phyloP scores from a whole-genome alignment of 192 early-diverging fungal species.

The Helicostylum pulchrum region DNA sequence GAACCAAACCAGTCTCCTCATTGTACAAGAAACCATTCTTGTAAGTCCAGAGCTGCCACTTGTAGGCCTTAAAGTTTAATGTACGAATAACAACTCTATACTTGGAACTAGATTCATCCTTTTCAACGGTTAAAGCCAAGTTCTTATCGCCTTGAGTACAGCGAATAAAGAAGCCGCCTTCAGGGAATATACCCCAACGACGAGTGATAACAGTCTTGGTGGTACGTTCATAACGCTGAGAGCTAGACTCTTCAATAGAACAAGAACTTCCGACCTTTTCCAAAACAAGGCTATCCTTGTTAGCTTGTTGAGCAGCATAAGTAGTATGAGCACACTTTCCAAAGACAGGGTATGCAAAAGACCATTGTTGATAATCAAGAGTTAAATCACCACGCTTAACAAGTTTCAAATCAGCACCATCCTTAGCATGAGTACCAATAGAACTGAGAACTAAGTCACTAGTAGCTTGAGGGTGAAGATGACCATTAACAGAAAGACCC shows the following conservation, averaged over 20 bases:
- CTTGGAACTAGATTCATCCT: slow-evolving; percentile 6
- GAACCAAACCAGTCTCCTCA: slow-evolving; percentile 17
- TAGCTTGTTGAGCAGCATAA: slow-evolving; percentile 8
- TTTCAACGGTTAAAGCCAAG: slow-evolving; percentile 25
- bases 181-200: slow-evolving; percentile 33
- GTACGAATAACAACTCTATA: slow-evolving; percentile 11
- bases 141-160: slow-evolving; percentile 12
- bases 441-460: slow-evolving; percentile 20
- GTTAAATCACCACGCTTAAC: slow-evolving; percentile 12
- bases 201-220: slow-evolving; percentile 22
- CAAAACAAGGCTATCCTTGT: background rate
- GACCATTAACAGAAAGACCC: slow-evolving; percentile 31
- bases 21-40: slow-evolving; percentile 26
- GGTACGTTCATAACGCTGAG: slow-evolving; percentile 22
- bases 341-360: slow-evolving; percentile 28
- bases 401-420: slow-evolving; percentile 21
- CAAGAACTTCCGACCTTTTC: background rate
- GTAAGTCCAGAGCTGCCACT: slow-evolving; percentile 33
- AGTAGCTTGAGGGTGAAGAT: slow-evolving; percentile 24
- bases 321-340: slow-evolving; percentile 8
- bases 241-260: background rate
- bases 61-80: slow-evolving; percentile 25
- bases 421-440: background rate
- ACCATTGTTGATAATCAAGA: slow-evolving; percentile 21
- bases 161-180: slow-evolving; percentile 29